Conservation (phyloP, 371 early-diverging fungal species). For the Syncephalastrum racemosum region DNA sequence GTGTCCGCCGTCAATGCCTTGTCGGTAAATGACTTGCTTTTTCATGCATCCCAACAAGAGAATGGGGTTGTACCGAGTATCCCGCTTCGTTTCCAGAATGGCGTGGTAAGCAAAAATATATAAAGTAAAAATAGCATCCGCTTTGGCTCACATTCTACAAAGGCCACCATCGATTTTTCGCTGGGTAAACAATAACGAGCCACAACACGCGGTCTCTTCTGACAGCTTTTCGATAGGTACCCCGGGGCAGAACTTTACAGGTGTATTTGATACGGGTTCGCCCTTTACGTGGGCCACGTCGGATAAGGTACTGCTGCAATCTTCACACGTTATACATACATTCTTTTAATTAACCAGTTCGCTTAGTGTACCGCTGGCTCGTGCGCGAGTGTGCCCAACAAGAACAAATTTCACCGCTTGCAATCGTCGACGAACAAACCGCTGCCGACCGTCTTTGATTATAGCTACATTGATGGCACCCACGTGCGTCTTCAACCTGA, state of each 20-base stretch:
- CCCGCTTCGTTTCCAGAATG: conserved; percentile 9
- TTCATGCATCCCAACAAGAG: conserved; percentile 4
- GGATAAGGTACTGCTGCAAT: conserved; percentile 6
- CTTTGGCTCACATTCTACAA: too few species aligned
- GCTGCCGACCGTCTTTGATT: conserved; percentile 17
- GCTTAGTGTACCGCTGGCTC: conserved; percentile 19
- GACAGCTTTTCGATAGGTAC: conserved; percentile 15
- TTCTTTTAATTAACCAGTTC: not conserved
- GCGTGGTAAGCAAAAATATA: conserved; percentile 15
- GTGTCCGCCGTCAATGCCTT: conserved; percentile 5
- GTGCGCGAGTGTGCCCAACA: conserved; percentile 15
- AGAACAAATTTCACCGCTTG: conserved; percentile 16
- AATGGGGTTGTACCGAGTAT: conserved; percentile 10
- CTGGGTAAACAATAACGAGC: conserved; percentile 1
- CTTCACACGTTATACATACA: not conserved
- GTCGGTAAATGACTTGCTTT: conserved; percentile 12
- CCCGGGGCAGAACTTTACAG: conserved; percentile 27
- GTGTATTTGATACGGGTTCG: conserved; percentile 35
- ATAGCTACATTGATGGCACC: conserved; percentile 29
- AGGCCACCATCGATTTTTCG: conserved; percentile 16
- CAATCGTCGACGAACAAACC: conserved; percentile 22
- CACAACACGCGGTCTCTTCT: not conserved
- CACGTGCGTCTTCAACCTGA: conserved; percentile 28
- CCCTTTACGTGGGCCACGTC: conserved; percentile 32
- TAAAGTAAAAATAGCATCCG: too few species aligned